These are phyloP conservation scores for Coleophoma cylindrospora DNA, from an alignment of 2,329 filamentous ascomycete species.

Conservation along the genomic window DNA sequence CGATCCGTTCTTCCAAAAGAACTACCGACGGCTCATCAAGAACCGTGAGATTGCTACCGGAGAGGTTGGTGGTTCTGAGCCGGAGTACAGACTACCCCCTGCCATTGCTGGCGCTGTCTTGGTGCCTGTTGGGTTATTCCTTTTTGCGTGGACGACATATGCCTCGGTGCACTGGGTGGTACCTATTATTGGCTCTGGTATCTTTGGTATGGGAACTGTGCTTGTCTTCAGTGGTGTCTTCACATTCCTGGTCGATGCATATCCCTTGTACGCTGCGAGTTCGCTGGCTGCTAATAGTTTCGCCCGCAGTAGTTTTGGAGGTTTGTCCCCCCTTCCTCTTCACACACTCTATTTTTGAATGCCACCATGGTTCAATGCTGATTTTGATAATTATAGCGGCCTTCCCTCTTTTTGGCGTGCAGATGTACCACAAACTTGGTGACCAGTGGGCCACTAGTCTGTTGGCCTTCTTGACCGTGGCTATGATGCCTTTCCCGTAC, in stretches of 20 bases:
- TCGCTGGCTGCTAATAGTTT: conserved; percentile 83
- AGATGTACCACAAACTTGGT: conserved; percentile 66
- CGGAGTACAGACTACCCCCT: conserved; percentile 79
- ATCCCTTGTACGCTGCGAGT: conserved; percentile 68
- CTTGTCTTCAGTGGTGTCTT: conserved; percentile 81
- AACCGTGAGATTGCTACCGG: conserved; percentile 37
- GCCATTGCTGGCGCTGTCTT: conserved; percentile 70
- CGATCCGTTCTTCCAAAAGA: conserved; percentile 61
- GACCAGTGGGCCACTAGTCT: conserved; percentile 65
- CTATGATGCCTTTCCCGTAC: conserved; percentile 60
- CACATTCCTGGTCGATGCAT: conserved; percentile 75
- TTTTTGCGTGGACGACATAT: conserved; percentile 84
- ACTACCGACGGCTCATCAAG: conserved; percentile 52
- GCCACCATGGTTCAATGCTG: neutral
- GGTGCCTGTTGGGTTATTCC: conserved; percentile 78
- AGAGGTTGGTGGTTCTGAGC: conserved; percentile 55
- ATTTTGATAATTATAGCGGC: conserved; percentile 43
- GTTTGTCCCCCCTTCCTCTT: conserved; percentile 11
- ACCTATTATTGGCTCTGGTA: conserved; percentile 65
- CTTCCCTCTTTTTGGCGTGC: conserved; percentile 71
- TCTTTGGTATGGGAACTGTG: conserved; percentile 69
- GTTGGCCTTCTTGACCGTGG: conserved; percentile 55
- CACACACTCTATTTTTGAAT: neutral
- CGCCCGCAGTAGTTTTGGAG: conserved; percentile 69
- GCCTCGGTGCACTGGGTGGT: conserved; percentile 70